Conservation (phyloP, 2,329 filamentous ascomycete species). For the Colletotrichum lupini region DNA sequence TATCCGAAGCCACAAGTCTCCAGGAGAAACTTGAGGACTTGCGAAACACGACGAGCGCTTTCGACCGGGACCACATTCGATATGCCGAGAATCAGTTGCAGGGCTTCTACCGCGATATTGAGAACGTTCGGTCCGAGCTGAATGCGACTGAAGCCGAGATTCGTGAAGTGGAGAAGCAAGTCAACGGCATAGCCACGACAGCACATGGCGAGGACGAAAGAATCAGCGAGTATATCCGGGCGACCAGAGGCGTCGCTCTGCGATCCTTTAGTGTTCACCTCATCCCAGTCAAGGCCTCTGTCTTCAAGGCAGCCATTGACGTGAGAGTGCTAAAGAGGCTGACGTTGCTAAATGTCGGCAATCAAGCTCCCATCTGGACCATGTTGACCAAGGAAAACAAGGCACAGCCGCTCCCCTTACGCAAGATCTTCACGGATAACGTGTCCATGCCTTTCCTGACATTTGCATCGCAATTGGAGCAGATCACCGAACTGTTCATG, state of each 20-base stretch:
- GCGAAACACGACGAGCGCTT: constrained; percentile 24
- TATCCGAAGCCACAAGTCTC: constrained; percentile 44
- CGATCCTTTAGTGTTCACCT: constrained; percentile 66
- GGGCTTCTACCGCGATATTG: constrained; percentile 45
- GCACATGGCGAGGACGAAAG: constrained; percentile 39
- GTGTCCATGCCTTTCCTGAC: constrained; percentile 66
- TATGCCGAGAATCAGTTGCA: constrained; percentile 44
- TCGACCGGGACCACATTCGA: constrained; percentile 38
- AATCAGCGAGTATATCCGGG: constrained; percentile 65
- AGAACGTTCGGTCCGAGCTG: constrained; percentile 48
- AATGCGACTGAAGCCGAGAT: constrained; percentile 50
- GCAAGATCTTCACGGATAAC: constrained; percentile 72
- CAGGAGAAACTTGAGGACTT: constrained; percentile 45
- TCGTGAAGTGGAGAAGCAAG: constrained; percentile 44
- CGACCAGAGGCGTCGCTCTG: constrained; percentile 68
- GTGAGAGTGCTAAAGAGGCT: constrained; percentile 65
- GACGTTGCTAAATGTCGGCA: constrained; percentile 72
- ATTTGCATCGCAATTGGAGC: constrained; percentile 62
- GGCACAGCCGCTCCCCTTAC: constrained; percentile 60
- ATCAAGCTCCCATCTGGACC: constrained; percentile 70
- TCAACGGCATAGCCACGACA: constrained; percentile 19
- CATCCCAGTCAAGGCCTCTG: constrained; percentile 69
- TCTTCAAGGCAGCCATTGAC: constrained; percentile 67
- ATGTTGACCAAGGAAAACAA: constrained; percentile 66
- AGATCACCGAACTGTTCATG: constrained; percentile 69